Percentiles rank a stretch among this genome's conserved stretches.
Conservation (phyloP, 345 rosid genomes). For the Noccaea bulbosa region DNA sequence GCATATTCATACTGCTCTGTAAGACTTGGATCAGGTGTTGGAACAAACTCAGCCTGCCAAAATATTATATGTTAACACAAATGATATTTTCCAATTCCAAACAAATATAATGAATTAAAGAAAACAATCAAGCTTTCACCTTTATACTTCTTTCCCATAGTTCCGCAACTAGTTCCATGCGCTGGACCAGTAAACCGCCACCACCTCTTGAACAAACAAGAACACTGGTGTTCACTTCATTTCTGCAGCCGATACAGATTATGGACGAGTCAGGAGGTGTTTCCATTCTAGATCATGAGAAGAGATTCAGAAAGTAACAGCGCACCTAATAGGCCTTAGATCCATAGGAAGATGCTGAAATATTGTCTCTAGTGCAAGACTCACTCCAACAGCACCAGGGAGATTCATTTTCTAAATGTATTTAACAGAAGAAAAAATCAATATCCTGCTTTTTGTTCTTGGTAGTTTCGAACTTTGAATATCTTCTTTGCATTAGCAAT, state of each 20-base stretch:
- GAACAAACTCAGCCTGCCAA: constrained; percentile 85
- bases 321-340: constrained; percentile 66
- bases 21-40: constrained; percentile 88
- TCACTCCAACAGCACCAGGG: constrained; percentile 88
- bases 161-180: constrained; percentile 90
- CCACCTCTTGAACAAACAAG: constrained; percentile 99
- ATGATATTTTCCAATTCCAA: neutral
- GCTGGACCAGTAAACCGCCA: constrained; percentile 87
- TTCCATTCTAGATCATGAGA: constrained; percentile 20
- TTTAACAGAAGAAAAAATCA: constrained; percentile 1
- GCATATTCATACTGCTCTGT: constrained; percentile 98
- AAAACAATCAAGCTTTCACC: constrained; percentile 50
- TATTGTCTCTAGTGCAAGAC: constrained; percentile 88
- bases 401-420: constrained; percentile 72
- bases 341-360: constrained; percentile 68
- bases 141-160: constrained; percentile 86
- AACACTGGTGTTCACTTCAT: constrained; percentile 60
- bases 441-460: neutral
- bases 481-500: constrained; percentile 8
- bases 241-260: constrained; percentile 51
- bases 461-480: neutral
- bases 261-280: constrained; percentile 6
- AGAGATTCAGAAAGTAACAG: constrained; percentile 29
- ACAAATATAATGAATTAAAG: neutral
- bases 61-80: constrained; percentile 34